Evolutionary conservation across 306 rosid species (phyloP).

Genomic region (Oemleria cerasiformis): DNA sequence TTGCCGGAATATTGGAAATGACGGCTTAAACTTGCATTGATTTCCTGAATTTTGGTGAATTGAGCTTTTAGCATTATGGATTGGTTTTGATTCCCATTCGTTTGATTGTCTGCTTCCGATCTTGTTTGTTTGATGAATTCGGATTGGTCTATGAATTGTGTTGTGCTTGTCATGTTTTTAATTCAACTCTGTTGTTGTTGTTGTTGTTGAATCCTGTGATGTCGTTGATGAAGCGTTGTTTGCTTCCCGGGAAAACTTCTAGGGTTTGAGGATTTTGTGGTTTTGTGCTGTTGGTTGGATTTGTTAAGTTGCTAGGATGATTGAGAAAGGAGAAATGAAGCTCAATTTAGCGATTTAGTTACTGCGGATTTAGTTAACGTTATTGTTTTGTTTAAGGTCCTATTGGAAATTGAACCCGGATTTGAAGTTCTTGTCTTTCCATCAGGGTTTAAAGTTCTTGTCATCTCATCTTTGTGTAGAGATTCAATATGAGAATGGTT

Average conservation of each 20-base stretch:
- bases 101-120: slow-evolving; percentile 32
- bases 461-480: background rate
- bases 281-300: slow-evolving; percentile 15
- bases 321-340: background rate
- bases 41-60: slow-evolving; percentile 37
- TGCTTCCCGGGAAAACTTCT: slow-evolving; percentile 13
- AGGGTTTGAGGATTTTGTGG: slow-evolving; percentile 30
- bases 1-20: slow-evolving; percentile 18
- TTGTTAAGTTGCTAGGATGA: background rate
- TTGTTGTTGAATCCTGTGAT: slow-evolving; percentile 39
- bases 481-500: background rate
- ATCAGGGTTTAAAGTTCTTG: background rate
- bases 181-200: slow-evolving; percentile 1
- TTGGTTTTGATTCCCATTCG: slow-evolving; percentile 16
- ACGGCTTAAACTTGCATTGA: slow-evolving; percentile 21
- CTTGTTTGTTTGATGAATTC: background rate
- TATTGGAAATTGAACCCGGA: background rate
- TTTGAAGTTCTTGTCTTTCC: background rate
- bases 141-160: slow-evolving; percentile 10
- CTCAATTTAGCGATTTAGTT: slow-evolving; percentile 19
- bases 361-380: slow-evolving; percentile 22
- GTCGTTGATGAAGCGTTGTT: slow-evolving; percentile 12
- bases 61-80: slow-evolving; percentile 29
- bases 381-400: background rate
- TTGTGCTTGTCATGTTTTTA: slow-evolving; percentile 15